phyloP scores from a whole-genome alignment of 2,329 filamentous ascomycete species.

The Myriosclerotinia duriaeana region DNA sequence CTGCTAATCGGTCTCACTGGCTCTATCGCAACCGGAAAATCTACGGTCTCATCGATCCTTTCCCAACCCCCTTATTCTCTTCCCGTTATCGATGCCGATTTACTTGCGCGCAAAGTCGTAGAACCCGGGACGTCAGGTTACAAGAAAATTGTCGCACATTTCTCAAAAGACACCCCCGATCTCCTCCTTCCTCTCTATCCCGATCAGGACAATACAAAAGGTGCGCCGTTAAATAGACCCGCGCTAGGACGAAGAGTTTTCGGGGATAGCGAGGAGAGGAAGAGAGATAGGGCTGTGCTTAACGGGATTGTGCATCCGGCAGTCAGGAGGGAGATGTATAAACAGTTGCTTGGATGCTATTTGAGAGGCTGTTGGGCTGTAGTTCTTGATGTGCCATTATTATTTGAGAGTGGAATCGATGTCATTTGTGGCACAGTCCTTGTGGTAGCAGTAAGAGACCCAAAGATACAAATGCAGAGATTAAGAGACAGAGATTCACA shows the following conservation, averaged over 20 bases:
- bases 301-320: constrained; percentile 93
- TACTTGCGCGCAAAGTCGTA: constrained; percentile 89
- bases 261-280: constrained; percentile 69
- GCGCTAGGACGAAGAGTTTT: constrained; percentile 86
- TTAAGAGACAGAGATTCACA: constrained; percentile 74
- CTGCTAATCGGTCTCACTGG: constrained; percentile 93
- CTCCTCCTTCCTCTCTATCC: constrained; percentile 66
- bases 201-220: constrained; percentile 57
- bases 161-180: constrained; percentile 79
- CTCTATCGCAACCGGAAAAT: constrained; percentile 97
- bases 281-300: constrained; percentile 70
- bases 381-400: constrained; percentile 84
- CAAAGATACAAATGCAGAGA: constrained; percentile 77
- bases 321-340: constrained; percentile 80
- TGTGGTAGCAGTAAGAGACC: constrained; percentile 82
- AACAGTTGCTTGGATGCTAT: constrained; percentile 70
- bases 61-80: constrained; percentile 77
- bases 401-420: constrained; percentile 89
- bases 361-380: constrained; percentile 80
- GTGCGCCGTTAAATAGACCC: constrained; percentile 77
- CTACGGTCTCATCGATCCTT: constrained; percentile 85
- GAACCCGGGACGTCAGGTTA: constrained; percentile 88
- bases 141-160: constrained; percentile 76
- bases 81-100: constrained; percentile 90
- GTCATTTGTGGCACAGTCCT: constrained; percentile 79